A percentile compares a stretch with the other conserved stretches of the same genome.
phyloP scores from a whole-genome alignment of 2,329 filamentous ascomycete genomes.

The Dryadomyces quercus-mongolicae region DNA sequence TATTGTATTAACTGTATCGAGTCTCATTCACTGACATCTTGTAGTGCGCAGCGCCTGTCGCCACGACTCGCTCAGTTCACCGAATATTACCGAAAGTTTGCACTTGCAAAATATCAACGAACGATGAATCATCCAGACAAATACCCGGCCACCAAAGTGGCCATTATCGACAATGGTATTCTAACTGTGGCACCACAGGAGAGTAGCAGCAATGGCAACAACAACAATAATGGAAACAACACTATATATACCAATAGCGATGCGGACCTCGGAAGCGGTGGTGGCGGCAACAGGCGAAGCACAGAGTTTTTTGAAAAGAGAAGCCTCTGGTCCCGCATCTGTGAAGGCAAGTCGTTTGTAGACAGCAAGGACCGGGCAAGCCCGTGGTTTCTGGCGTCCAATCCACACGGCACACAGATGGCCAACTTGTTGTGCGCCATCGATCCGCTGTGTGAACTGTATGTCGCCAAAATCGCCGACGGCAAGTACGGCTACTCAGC shows the following conservation, averaged over 20 bases:
- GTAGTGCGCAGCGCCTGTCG: constrained; percentile 1
- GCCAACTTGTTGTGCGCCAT: constrained; percentile 10
- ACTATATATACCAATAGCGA: neutral
- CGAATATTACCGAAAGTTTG: neutral
- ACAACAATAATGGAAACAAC: neutral
- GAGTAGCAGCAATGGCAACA: neutral
- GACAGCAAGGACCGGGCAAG: constrained; percentile 2
- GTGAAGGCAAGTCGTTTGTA: constrained; percentile 8
- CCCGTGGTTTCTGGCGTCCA: constrained; percentile 6
- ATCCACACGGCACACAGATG: constrained; percentile 10
- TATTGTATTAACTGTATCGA: neutral
- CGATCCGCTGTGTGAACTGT: constrained; percentile 8
- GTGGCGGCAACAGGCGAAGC: neutral
- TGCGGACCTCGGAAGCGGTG: neutral
- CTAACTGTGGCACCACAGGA: neutral
- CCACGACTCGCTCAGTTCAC: constrained; percentile 4
- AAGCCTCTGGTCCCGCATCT: constrained; percentile 7
- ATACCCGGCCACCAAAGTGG: constrained; percentile 2
- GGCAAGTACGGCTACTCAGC: constrained; percentile 1
- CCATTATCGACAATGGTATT: constrained; percentile 9
- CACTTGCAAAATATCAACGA: neutral
- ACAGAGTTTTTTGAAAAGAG: neutral
- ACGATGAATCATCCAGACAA: neutral
- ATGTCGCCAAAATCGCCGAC: constrained; percentile 7
- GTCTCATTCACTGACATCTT: neutral